Evolutionary conservation across 768 basidiomycete species (phyloP).

Genomic region (Tulasnella calospora): DNA sequence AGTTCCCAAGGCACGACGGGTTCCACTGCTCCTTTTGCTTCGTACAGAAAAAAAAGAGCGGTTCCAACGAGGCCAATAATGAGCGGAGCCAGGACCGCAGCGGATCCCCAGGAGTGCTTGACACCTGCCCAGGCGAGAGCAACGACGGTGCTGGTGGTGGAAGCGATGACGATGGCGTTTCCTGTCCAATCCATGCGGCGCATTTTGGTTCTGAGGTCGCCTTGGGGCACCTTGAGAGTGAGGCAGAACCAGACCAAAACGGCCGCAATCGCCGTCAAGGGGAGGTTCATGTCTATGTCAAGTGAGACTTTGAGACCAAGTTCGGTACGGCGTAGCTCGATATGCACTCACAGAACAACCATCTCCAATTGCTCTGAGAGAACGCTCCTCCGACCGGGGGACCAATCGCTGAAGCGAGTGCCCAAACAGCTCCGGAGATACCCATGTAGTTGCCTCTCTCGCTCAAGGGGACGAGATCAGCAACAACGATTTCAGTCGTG

Average conservation of each 20-base stretch:
- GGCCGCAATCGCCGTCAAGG: slow-evolving; percentile 36
- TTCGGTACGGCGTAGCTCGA: not conserved
- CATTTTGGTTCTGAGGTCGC: slow-evolving; percentile 37
- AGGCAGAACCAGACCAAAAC: slow-evolving; percentile 36
- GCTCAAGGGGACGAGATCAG: slow-evolving; percentile 43
- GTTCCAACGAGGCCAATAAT: slow-evolving; percentile 39
- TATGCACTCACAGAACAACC: slow-evolving; percentile 41
- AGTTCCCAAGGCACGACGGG: slow-evolving; percentile 34
- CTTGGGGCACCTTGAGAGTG: slow-evolving; percentile 38
- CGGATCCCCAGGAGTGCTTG: slow-evolving; percentile 42
- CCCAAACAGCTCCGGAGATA: slow-evolving; percentile 38
- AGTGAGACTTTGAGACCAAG: not conserved
- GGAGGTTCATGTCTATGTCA: slow-evolving; percentile 41
- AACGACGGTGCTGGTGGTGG: slow-evolving; percentile 39
- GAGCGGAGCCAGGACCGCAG: slow-evolving; percentile 42
- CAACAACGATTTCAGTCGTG: slow-evolving; percentile 35
- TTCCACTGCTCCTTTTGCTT: slow-evolving; percentile 31
- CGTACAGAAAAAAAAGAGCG: slow-evolving; percentile 17
- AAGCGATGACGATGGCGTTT: slow-evolving; percentile 33
- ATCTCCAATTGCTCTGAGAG: slow-evolving; percentile 39
- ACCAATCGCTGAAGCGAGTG: slow-evolving; percentile 37
- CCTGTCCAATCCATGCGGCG: slow-evolving; percentile 42
- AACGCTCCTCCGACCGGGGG: slow-evolving; percentile 40
- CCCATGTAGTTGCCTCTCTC: slow-evolving; percentile 41
- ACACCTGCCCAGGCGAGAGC: slow-evolving; percentile 45